phyloP scores from a whole-genome alignment of 164 flowering plant species.

The Aristolochia contorta region DNA sequence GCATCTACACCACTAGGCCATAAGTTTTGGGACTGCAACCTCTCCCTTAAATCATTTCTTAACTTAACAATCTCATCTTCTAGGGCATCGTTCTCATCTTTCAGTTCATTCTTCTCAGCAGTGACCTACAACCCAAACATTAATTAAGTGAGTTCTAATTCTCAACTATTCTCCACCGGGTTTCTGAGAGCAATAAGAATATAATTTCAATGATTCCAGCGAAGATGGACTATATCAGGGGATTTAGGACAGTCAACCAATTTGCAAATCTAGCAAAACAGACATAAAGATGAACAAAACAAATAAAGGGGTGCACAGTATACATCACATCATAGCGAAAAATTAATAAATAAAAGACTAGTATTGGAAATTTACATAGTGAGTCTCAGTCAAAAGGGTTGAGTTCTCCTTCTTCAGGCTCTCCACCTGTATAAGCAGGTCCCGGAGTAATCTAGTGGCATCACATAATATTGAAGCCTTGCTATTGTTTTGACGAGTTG shows the following conservation, averaged over 20 bases:
- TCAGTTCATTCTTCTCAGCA: conserved; percentile 43
- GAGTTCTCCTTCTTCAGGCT: conserved; percentile 45
- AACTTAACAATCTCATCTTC: conserved; percentile 39
- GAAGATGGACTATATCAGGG: not conserved
- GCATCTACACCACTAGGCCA: conserved; percentile 16
- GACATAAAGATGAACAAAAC: too few species aligned
- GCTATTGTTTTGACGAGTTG: conserved; percentile 35
- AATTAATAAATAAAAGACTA: too few species aligned
- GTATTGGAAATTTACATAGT: conserved; percentile 36
- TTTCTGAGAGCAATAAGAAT: not conserved
- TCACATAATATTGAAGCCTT: conserved; percentile 51
- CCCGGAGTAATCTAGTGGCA: conserved; percentile 34
- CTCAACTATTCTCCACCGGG: too few species aligned
- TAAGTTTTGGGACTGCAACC: conserved; percentile 25
- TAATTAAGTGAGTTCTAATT: too few species aligned
- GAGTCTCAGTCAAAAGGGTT: conserved; percentile 42
- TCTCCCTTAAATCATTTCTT: conserved; percentile 25
- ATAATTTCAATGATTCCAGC: not conserved
- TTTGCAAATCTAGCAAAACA: too few species aligned
- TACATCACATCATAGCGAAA: too few species aligned
- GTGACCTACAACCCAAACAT: conserved; percentile 28
- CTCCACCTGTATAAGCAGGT: conserved; percentile 32
- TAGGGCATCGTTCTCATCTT: conserved; percentile 37
- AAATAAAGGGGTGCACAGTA: too few species aligned
- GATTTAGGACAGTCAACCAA: too few species aligned